These are phyloP conservation scores for Rosa hybrid DNA, from an alignment of 331 rosid species.

Conservation along the genomic window DNA sequence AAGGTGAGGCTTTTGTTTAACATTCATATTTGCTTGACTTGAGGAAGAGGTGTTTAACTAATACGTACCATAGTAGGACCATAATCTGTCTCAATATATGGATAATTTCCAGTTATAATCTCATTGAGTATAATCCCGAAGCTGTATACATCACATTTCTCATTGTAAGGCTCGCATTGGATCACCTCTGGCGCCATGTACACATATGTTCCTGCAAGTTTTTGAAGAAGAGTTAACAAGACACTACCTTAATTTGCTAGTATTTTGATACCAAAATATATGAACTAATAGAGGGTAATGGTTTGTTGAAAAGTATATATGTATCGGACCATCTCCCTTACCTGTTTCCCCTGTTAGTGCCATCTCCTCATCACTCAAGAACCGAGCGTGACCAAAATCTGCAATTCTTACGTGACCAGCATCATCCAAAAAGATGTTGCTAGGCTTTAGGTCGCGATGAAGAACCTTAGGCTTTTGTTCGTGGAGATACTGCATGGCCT, in stretches of 20 bases:
- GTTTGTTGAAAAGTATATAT: not conserved
- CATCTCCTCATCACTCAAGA: slow-evolving; percentile 40
- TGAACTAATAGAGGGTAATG: not conserved
- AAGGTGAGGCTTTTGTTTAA: not conserved
- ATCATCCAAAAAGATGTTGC: slow-evolving; percentile 42
- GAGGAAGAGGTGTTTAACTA: not conserved
- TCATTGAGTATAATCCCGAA: slow-evolving; percentile 68
- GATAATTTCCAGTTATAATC: slow-evolving; percentile 55
- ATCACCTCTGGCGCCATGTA: slow-evolving; percentile 78
- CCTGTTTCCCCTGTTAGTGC: slow-evolving; percentile 50
- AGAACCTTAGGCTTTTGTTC: slow-evolving; percentile 65
- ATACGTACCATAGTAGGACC: slow-evolving; percentile 64
- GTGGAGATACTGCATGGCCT: slow-evolving; percentile 79
- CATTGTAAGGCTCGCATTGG: slow-evolving; percentile 68
- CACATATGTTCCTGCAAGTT: slow-evolving; percentile 57
- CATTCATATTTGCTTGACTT: not conserved
- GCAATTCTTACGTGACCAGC: slow-evolving; percentile 54
- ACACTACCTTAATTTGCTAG: not conserved
- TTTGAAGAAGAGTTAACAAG: not conserved
- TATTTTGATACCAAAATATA: not conserved
- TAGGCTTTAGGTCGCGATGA: slow-evolving; percentile 58
- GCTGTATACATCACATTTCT: slow-evolving; percentile 75
- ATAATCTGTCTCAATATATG: slow-evolving; percentile 59
- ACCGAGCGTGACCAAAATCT: slow-evolving; percentile 75
- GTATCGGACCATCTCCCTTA: not conserved